A percentile compares a stretch with the other conserved stretches of the same genome.
Evolutionary conservation across 192 early-diverging fungal species (phyloP).

Genomic region (Backusella morwellensis): DNA sequence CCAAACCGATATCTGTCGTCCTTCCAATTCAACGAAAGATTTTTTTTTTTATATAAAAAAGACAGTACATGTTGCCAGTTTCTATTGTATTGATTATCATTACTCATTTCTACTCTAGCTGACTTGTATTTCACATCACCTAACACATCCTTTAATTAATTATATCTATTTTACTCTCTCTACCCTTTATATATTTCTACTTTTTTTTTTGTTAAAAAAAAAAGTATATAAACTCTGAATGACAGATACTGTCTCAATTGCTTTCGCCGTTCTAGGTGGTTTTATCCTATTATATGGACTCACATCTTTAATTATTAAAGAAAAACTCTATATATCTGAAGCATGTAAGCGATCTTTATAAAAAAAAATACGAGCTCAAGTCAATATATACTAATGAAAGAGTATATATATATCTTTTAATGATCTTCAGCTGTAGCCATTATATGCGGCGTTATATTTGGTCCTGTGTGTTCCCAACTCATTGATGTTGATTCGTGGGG

Average conservation of each 20-base stretch:
- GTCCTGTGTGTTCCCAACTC: constrained; percentile 65
- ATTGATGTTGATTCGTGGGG: constrained; percentile 50
- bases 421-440: constrained; percentile 64
- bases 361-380: not conserved
- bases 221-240: not conserved
- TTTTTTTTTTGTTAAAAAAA: not conserved
- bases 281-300: constrained; percentile 69
- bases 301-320: constrained; percentile 65
- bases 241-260: constrained; percentile 12
- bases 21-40: not conserved
- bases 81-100: not conserved
- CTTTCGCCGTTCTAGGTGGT: constrained; percentile 60
- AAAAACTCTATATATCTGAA: constrained; percentile 71
- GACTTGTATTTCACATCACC: not conserved
- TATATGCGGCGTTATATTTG: constrained; percentile 74
- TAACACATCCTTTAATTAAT: not conserved
- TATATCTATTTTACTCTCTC: not conserved
- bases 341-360: constrained; percentile 47
- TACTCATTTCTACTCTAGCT: constrained; percentile 1
- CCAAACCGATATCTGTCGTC: not conserved
- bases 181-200: not conserved
- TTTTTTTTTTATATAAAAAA: not conserved
- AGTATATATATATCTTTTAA: too few species aligned
- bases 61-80: not conserved
- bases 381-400: too few species aligned